These are phyloP conservation scores for Tetrapyrgos nigripes DNA, from an alignment of 1,284 basidiomycete genomes.

Conservation along the genomic window DNA sequence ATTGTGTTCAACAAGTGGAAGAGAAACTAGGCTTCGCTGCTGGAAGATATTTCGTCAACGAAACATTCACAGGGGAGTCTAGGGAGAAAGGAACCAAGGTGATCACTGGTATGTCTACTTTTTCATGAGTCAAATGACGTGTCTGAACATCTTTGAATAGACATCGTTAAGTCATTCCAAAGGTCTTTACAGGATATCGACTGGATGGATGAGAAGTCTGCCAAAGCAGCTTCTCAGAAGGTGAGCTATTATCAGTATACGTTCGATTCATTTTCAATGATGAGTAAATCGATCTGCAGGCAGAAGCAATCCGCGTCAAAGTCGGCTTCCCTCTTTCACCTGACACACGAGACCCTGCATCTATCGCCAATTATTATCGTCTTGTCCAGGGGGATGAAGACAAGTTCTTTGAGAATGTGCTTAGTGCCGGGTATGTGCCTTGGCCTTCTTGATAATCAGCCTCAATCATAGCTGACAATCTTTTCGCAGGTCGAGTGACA, in stretches of 20 bases:
- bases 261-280: not conserved
- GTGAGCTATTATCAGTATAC: slow-evolving; percentile 47
- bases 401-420: slow-evolving; percentile 87
- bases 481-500: slow-evolving; percentile 54
- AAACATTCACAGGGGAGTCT: slow-evolving; percentile 86
- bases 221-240: slow-evolving; percentile 88
- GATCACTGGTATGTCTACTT: slow-evolving; percentile 67
- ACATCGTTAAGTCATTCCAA: slow-evolving; percentile 88
- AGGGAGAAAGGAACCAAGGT: slow-evolving; percentile 84
- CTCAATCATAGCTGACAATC: slow-evolving; percentile 12
- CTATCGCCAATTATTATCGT: slow-evolving; percentile 80
- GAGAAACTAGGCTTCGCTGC: slow-evolving; percentile 74
- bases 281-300: slow-evolving; percentile 43
- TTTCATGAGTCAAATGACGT: slow-evolving; percentile 5
- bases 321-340: slow-evolving; percentile 91
- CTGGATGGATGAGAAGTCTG: slow-evolving; percentile 94
- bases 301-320: slow-evolving; percentile 81
- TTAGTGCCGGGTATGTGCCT: slow-evolving; percentile 65
- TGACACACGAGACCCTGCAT: slow-evolving; percentile 76
- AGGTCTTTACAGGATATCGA: slow-evolving; percentile 76
- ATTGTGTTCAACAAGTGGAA: slow-evolving; percentile 72
- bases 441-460: not conserved
- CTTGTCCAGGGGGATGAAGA: slow-evolving; percentile 68
- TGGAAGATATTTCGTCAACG: slow-evolving; percentile 85
- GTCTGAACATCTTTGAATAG: slow-evolving; percentile 39